These are phyloP conservation scores for Zea luxurians DNA, from an alignment of 176 grass and related monocot species.

Conservation along the genomic window DNA sequence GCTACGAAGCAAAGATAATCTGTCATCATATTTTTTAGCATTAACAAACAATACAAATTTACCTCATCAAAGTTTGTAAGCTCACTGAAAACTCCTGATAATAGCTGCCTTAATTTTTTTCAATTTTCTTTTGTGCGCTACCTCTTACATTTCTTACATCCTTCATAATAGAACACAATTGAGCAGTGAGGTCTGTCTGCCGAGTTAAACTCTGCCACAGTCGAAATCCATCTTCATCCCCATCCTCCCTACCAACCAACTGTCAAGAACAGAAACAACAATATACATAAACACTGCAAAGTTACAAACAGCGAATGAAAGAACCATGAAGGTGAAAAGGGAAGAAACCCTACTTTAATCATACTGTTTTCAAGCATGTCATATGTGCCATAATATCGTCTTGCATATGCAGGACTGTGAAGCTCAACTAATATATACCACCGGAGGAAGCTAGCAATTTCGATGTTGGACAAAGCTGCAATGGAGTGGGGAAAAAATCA, in stretches of 20 bases:
- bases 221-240: constrained; percentile 84
- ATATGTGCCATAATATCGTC: constrained; percentile 76
- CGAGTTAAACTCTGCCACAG: constrained; percentile 85
- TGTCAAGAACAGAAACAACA: constrained; percentile 37
- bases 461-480: constrained; percentile 93
- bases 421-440: constrained; percentile 98
- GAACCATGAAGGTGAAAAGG: constrained; percentile 19
- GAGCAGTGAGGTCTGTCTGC: constrained; percentile 81
- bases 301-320: neutral
- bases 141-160: constrained; percentile 81
- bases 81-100: constrained; percentile 75
- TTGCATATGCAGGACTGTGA: constrained; percentile 75
- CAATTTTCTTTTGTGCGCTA: constrained; percentile 84
- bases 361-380: constrained; percentile 94
- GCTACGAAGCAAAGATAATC: constrained; percentile 21
- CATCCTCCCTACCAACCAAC: constrained; percentile 66
- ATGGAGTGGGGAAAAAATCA: constrained; percentile 11
- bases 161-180: constrained; percentile 85
- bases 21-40: constrained; percentile 25
- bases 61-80: constrained; percentile 97
- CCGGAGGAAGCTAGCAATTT: constrained; percentile 94
- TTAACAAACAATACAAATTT: constrained; percentile 10
- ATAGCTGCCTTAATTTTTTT: constrained; percentile 76
- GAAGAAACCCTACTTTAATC: constrained; percentile 65
- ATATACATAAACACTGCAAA: constrained; percentile 8